Base-by-base conservation (phyloP, 192 early-diverging fungal species). In the Kickxella alabastrina region DNA sequence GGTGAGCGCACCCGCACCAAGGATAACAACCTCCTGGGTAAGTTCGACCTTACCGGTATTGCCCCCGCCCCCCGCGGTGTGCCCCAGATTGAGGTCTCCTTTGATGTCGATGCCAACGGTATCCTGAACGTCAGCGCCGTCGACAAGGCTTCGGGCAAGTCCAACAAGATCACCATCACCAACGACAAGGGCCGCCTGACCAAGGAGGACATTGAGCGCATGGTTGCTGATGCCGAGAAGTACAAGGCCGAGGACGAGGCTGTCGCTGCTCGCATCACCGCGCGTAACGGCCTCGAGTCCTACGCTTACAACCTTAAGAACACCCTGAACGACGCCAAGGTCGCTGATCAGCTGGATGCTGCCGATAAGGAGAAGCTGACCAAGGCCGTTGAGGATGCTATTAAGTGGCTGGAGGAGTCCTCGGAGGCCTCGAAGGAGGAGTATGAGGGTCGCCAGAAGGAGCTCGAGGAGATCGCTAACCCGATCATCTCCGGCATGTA, bases 131-230 rank as follows among this genome's bases (percentile, higher is more conserved):
- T 98, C 68, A 80, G 82, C 52, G 93, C 92, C 46, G 74, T 87
- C 52, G 93, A 94, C 82, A 95, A 96, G 87, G 88, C 90, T 61
- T 95, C 91, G 52, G 91, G 92, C 51, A 82, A 84, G 62, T 85
- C 88, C 63, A 92, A 93, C 84, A 96, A 92, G 84, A 95, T 96
- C 77, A 95, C 92, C 77, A 94, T 98, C 83, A 94, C 92, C 82
- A 93, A 95, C 85, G 92, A 95, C 84, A 94, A 95, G 85, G 93
- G 93, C 52, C 89, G 92, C 68, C 85, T 98, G 50, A 87, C 91
- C 57, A 93, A 97, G 87, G 96, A 97, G 68, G 92, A 97, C 62
- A 97, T 98, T 65, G 93, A 98, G 78, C 92, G 92, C 67, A 94
- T 96, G 92, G 89, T 97, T 37, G 52, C 65, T 50, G 91, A 97